Evolutionary conservation across 306 rosid species (phyloP).

Genomic region (Corylus americana): DNA sequence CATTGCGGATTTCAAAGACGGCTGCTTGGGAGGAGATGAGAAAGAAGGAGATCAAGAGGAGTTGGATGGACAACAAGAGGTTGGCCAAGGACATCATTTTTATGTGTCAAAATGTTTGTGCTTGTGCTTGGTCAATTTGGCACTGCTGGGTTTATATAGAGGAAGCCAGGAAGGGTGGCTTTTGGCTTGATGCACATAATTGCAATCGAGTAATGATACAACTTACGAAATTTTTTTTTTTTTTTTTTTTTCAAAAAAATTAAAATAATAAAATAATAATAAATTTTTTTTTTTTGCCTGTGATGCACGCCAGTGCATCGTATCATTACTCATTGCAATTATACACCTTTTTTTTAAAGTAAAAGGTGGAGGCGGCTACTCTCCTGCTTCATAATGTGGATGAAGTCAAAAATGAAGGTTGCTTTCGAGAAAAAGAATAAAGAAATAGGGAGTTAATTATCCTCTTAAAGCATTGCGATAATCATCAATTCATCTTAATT

Average conservation of each 20-base stretch:
- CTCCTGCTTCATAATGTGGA: neutral
- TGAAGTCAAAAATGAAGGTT: neutral
- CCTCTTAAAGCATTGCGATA: too few relatives aligned
- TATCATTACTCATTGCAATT: too few relatives aligned
- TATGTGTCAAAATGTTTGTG: neutral
- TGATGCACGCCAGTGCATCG: too few relatives aligned
- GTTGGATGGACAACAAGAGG: neutral
- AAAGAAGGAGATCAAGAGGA: neutral
- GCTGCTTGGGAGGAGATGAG: constrained; percentile 24
- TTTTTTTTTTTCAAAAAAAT: too few relatives aligned
- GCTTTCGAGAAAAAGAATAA: too few relatives aligned
- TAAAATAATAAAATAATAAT: too few relatives aligned
- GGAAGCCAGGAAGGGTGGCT: neutral
- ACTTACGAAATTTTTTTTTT: too few relatives aligned
- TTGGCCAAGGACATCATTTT: constrained; percentile 3
- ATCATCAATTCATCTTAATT: neutral
- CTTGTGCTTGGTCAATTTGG: neutral
- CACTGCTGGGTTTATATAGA: neutral
- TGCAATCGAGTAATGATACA: too few relatives aligned
- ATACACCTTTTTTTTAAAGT: neutral
- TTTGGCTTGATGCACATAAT: constrained; percentile 2
- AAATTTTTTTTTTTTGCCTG: too few relatives aligned
- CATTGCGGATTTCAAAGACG: constrained; percentile 19
- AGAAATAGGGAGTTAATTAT: too few relatives aligned
- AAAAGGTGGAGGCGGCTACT: neutral